Conservation (phyloP, 345 rosid genomes). For the Gossypium longicalyx region DNA sequence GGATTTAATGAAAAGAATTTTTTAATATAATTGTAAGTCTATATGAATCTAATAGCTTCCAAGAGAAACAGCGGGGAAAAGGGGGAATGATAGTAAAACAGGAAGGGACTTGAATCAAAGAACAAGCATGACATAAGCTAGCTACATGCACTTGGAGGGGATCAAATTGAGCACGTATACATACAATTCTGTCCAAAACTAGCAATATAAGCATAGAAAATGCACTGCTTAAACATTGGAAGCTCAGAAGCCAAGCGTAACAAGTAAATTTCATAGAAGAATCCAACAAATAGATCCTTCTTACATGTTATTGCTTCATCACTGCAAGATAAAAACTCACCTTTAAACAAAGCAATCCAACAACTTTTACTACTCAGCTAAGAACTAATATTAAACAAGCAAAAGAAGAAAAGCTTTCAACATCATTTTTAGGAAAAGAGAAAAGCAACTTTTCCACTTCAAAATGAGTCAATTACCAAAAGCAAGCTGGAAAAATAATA, state of each 20-base stretch:
- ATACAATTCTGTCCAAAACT: background rate
- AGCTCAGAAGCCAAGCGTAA: constrained; percentile 64
- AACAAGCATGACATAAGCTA: background rate
- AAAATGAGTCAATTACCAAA: background rate
- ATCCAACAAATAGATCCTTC: constrained; percentile 29
- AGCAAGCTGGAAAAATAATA: background rate
- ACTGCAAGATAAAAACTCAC: constrained; percentile 15
- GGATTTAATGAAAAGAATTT: no score
- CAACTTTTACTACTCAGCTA: no score
- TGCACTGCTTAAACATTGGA: background rate
- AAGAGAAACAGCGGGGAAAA: background rate
- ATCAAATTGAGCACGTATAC: background rate
- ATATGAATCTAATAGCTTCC: background rate
- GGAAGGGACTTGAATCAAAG: no score
- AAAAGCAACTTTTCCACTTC: no score
- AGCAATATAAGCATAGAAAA: background rate
- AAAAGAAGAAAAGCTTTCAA: no score
- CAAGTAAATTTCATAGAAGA: constrained; percentile 45
- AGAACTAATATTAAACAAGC: no score
- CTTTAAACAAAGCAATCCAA: no score
- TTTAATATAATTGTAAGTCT: no score
- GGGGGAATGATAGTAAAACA: background rate
- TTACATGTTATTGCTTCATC: constrained; percentile 56
- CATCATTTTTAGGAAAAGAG: no score
- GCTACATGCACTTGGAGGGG: no score